A percentile compares a stretch with the other conserved stretches of the same genome.
Evolutionary conservation across 2,329 filamentous ascomycete species (phyloP).

Genomic region (Alternaria atra): DNA sequence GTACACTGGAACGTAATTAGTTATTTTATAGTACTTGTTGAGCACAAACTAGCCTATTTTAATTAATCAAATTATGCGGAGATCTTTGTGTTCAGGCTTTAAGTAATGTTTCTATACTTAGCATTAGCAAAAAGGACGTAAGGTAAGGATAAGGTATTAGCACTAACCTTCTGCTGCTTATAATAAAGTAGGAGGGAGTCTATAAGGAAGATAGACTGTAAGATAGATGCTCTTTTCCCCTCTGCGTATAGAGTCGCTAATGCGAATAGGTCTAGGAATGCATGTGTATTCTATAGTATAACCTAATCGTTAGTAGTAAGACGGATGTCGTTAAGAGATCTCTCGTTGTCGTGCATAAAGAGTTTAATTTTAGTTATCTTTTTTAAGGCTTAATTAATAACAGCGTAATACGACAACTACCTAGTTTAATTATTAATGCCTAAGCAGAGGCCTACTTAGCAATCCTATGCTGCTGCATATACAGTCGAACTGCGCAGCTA

Average conservation of each 20-base stretch:
- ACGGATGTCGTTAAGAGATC: not conserved
- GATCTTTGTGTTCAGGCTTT: conserved; percentile 3
- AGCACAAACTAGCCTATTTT: conserved; percentile 13
- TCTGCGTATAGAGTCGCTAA: conserved; percentile 10
- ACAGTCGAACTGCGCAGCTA: conserved; percentile 1
- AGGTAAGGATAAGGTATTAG: no score
- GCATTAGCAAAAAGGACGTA: not conserved
- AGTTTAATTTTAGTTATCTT: conserved; percentile 6
- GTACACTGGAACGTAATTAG: no score
- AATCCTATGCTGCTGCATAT: not conserved
- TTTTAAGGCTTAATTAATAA: conserved; percentile 7
- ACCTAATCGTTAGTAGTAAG: conserved; percentile 5
- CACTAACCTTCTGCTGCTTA: conserved; percentile 10
- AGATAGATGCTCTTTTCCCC: conserved; percentile 10
- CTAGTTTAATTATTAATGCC: conserved; percentile 11
- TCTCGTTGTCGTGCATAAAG: conserved; percentile 8
- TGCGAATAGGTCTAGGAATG: conserved; percentile 11
- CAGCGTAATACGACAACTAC: conserved; percentile 9
- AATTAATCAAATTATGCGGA: conserved; percentile 10
- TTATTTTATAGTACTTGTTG: conserved; percentile 12
- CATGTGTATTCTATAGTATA: conserved; percentile 7
- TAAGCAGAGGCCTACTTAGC: not conserved
- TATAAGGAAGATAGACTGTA: conserved; percentile 3
- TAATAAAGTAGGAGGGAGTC: conserved; percentile 6
- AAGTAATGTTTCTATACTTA: conserved; percentile 8